Evolutionary conservation across 495 filamentous ascomycete genomes (phyloP).

Genomic region (Xylaria cubensis): DNA sequence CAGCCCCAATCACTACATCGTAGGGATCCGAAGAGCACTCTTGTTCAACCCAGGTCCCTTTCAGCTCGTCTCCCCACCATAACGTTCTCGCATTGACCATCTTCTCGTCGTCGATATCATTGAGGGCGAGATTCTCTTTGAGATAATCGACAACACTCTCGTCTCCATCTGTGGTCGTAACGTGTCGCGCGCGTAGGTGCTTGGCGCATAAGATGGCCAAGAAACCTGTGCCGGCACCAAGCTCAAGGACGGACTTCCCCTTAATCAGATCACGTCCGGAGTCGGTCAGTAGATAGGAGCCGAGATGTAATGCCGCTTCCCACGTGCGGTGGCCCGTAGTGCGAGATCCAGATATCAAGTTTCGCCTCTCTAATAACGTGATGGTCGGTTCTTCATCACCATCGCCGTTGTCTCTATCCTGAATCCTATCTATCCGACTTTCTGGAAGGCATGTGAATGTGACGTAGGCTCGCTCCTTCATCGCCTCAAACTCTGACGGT

Average conservation of each 20-base stretch:
- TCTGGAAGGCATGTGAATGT: constrained; percentile 63
- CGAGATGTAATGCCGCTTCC: constrained; percentile 82
- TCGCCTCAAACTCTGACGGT: constrained; percentile 59
- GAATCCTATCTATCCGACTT: background rate
- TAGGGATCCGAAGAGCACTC: constrained; percentile 34
- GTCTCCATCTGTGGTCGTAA: constrained; percentile 80
- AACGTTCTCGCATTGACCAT: constrained; percentile 51
- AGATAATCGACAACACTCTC: constrained; percentile 65
- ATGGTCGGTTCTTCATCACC: constrained; percentile 38
- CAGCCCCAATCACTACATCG: constrained; percentile 50
- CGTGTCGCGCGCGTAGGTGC: constrained; percentile 62
- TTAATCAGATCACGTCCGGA: constrained; percentile 45
- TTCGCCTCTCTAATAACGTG: constrained; percentile 69
- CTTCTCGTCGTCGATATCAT: constrained; percentile 51
- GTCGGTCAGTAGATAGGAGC: constrained; percentile 61
- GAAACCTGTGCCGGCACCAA: constrained; percentile 83
- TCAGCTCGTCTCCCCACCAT: constrained; percentile 57
- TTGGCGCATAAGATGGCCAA: constrained; percentile 75
- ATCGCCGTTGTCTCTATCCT: constrained; percentile 22
- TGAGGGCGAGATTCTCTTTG: constrained; percentile 64
- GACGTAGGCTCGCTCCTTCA: constrained; percentile 70
- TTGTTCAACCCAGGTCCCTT: constrained; percentile 35
- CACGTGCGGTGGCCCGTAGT: constrained; percentile 84
- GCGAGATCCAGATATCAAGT: constrained; percentile 70
- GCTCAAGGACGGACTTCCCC: constrained; percentile 70